phyloP scores from a whole-genome alignment of 345 rosid species.

The Gossypium ekmanianum region DNA sequence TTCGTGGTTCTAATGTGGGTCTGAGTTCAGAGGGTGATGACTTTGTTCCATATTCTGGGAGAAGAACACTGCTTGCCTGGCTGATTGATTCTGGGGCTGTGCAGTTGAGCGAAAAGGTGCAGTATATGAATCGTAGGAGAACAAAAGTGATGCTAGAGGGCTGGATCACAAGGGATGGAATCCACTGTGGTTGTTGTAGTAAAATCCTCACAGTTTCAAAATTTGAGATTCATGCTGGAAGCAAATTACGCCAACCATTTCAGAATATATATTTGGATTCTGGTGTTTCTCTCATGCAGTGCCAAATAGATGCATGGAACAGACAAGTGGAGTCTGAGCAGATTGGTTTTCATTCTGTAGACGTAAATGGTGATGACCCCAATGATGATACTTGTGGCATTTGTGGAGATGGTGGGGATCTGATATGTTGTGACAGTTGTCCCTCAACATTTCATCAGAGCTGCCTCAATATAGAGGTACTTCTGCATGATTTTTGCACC shows the following conservation, averaged over 20 bases:
- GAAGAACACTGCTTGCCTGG: conserved; percentile 83
- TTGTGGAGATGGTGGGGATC: conserved; percentile 97
- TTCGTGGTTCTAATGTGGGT: conserved; percentile 61
- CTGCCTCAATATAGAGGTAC: conserved; percentile 78
- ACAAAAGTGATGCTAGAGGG: conserved; percentile 65
- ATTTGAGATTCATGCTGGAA: conserved; percentile 94
- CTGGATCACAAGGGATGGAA: conserved; percentile 75
- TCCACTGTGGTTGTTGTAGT: conserved; percentile 90
- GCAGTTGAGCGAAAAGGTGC: conserved; percentile 65
- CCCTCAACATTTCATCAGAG: conserved; percentile 93
- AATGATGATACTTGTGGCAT: conserved; percentile 96
- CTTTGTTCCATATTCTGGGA: conserved; percentile 73
- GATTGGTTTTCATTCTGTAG: conserved; percentile 54
- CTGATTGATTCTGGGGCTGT: conserved; percentile 75
- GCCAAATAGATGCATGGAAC: conserved; percentile 87
- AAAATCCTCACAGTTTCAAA: conserved; percentile 62
- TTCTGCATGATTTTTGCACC: conserved; percentile 3
- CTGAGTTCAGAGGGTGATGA: conserved; percentile 52
- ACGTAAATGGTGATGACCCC: conserved; percentile 76
- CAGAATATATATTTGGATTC: conserved; percentile 77
- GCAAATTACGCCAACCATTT: conserved; percentile 70
- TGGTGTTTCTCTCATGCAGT: conserved; percentile 78
- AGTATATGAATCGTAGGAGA: conserved; percentile 57
- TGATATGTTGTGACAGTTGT: conserved; percentile 94
- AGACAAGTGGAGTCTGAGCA: conserved; percentile 51